These are phyloP conservation scores for Monosporascus cannonballus DNA, from an alignment of 2,329 filamentous ascomycete genomes.

Conservation along the genomic window DNA sequence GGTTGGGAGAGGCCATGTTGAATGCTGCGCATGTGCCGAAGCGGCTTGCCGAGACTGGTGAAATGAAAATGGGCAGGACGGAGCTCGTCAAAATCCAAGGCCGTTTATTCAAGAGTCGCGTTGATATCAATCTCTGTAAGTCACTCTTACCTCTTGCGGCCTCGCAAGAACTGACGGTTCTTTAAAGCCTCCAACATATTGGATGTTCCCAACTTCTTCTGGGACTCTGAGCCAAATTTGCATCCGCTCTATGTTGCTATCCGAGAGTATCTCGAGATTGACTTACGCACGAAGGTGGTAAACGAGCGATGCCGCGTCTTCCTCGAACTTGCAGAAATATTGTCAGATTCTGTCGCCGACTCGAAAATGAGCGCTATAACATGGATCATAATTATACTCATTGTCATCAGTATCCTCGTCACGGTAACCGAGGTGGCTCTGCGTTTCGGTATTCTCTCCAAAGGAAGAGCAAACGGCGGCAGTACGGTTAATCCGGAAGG, in stretches of 20 bases:
- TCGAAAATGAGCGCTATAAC: constrained; percentile 95
- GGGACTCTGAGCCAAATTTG: constrained; percentile 92
- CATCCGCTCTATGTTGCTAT: constrained; percentile 92
- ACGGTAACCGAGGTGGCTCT: constrained; percentile 86
- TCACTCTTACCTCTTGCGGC: constrained; percentile 10
- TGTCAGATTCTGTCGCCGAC: constrained; percentile 87
- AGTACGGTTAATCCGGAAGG: constrained; percentile 4
- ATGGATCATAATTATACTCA: constrained; percentile 96
- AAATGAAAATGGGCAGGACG: constrained; percentile 82
- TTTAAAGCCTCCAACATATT: constrained; percentile 81
- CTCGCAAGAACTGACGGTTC: constrained; percentile 13
- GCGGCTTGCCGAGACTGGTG: constrained; percentile 78
- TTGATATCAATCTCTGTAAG: constrained; percentile 96
- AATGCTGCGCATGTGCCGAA: constrained; percentile 91
- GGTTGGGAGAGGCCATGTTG: constrained; percentile 90
- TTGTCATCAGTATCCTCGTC: constrained; percentile 83
- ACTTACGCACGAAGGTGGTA: constrained; percentile 89
- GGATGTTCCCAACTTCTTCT: constrained; percentile 96
- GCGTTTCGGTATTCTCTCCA: constrained; percentile 68
- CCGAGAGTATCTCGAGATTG: constrained; percentile 96
- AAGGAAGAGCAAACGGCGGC: constrained; percentile 28
- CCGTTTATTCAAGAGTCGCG: constrained; percentile 83
- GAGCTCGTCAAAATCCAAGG: constrained; percentile 93
- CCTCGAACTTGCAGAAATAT: constrained; percentile 89
- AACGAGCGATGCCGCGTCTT: constrained; percentile 97